These are phyloP conservation scores for Coprinellus micaceus DNA, from an alignment of 768 basidiomycete genomes.

Conservation along the genomic window DNA sequence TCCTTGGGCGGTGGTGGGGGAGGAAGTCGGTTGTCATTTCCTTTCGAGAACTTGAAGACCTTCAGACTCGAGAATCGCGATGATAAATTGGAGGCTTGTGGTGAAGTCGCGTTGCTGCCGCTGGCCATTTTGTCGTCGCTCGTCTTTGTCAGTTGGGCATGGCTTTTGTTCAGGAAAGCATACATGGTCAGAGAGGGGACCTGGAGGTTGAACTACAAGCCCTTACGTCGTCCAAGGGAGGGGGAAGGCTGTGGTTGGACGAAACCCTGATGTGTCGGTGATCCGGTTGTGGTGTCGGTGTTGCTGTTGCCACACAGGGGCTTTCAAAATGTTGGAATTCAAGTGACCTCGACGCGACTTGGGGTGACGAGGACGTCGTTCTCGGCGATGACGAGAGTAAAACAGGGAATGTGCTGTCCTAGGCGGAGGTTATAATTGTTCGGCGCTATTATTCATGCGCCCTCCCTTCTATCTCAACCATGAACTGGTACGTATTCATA, in stretches of 20 bases:
- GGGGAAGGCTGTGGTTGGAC: background rate
- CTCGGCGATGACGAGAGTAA: background rate
- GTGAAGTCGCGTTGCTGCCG: constrained; percentile 23
- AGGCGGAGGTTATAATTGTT: background rate
- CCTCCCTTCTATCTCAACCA: background rate
- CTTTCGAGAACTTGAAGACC: constrained; percentile 30
- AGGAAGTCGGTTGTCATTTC: constrained; percentile 30
- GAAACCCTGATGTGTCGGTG: constrained; percentile 1
- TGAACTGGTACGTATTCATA: too few relatives aligned
- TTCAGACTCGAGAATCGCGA: constrained; percentile 34
- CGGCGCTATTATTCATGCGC: background rate
- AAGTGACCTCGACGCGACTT: too few relatives aligned
- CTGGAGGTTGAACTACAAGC: background rate
- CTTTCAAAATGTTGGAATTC: background rate
- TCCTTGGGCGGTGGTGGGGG: constrained; percentile 70
- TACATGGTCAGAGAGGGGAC: background rate
- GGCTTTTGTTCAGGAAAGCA: background rate
- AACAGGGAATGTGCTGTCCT: background rate
- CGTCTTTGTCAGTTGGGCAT: background rate
- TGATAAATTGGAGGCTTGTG: constrained; percentile 14
- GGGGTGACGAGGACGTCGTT: background rate
- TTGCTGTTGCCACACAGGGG: background rate
- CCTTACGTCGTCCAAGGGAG: background rate
- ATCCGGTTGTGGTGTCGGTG: background rate
- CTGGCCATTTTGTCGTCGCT: constrained; percentile 20